phyloP scores from a whole-genome alignment of 2,329 filamentous ascomycete genomes.

The Nigrospora oryzae region DNA sequence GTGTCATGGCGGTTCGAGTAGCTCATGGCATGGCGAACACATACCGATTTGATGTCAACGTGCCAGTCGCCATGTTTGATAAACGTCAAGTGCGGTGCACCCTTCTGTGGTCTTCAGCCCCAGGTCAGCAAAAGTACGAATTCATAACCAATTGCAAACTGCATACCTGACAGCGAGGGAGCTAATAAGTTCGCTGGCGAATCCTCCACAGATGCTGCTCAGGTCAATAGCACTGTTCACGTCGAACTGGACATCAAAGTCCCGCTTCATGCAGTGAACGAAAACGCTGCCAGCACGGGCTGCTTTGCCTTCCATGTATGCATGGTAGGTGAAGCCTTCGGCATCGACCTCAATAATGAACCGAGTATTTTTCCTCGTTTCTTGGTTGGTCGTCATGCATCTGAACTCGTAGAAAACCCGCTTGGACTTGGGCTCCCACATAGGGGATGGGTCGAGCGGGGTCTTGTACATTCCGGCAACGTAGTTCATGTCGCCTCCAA shows the following conservation, averaged over 20 bases:
- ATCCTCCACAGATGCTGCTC: conserved; percentile 7
- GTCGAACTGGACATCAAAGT: conserved; percentile 17
- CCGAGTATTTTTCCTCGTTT: not conserved
- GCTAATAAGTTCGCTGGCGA: conserved; percentile 14
- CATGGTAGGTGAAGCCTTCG: conserved; percentile 7
- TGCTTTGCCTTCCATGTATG: conserved; percentile 4
- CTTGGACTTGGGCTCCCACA: not conserved
- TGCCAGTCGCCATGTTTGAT: conserved; percentile 9
- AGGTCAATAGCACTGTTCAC: conserved; percentile 11
- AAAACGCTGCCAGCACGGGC: conserved; percentile 8
- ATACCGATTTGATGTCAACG: conserved; percentile 10
- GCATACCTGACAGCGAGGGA: conserved; percentile 17
- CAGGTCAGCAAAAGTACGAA: conserved; percentile 1
- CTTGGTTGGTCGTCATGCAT: not conserved
- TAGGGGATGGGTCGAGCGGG: not conserved
- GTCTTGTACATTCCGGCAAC: not conserved
- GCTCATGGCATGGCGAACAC: conserved; percentile 13
- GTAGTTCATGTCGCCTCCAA: conserved; percentile 5
- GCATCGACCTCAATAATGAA: conserved; percentile 18
- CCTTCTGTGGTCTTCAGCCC: conserved; percentile 8
- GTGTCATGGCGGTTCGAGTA: conserved; percentile 4
- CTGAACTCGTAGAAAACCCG: conserved; percentile 4
- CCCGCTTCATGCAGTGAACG: conserved; percentile 16
- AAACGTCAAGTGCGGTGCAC: conserved; percentile 13
- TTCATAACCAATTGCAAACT: not conserved